Evolutionary conservation across 768 basidiomycete species (phyloP).

Genomic region (Auricularia sp.): DNA sequence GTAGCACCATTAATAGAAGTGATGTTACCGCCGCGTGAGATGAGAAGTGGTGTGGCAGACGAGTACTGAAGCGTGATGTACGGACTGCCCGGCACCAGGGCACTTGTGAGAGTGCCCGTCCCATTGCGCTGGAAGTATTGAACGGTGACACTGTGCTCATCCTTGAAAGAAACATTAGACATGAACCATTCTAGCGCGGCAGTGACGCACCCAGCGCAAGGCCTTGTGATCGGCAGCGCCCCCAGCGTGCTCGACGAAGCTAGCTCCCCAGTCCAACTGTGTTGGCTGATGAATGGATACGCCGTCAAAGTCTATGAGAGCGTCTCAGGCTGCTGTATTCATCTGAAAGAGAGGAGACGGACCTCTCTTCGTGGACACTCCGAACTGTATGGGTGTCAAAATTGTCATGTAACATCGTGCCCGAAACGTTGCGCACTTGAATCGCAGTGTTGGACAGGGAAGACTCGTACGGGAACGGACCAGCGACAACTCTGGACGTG

Average conservation of each 20-base stretch:
- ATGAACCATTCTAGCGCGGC: not conserved
- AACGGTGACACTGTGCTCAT: conserved; percentile 25
- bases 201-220: conserved; percentile 20
- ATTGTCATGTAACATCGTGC: too few relatives aligned
- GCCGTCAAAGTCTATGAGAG: conserved; percentile 19
- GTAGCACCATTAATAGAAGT: conserved; percentile 19
- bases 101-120: conserved; percentile 22
- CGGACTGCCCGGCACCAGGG: conserved; percentile 24
- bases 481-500: conserved; percentile 18
- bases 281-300: conserved; percentile 23
- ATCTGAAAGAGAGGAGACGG: not conserved
- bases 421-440: not conserved
- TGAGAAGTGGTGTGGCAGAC: conserved; percentile 22
- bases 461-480: conserved; percentile 26
- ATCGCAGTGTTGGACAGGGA: conserved; percentile 17
- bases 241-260: conserved; percentile 24
- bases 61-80: conserved; percentile 25
- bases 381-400: conserved; percentile 13
- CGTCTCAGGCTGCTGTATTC: not conserved
- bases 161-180: conserved; percentile 10
- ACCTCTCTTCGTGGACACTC: conserved; percentile 18
- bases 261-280: conserved; percentile 24
- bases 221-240: conserved; percentile 23
- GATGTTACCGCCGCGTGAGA: conserved; percentile 21
- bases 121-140: conserved; percentile 22